Evolutionary conservation across 306 rosid genomes (phyloP), one percentile per base, ranked within the genome.

Genomic region (Citrullus amarus): DNA sequence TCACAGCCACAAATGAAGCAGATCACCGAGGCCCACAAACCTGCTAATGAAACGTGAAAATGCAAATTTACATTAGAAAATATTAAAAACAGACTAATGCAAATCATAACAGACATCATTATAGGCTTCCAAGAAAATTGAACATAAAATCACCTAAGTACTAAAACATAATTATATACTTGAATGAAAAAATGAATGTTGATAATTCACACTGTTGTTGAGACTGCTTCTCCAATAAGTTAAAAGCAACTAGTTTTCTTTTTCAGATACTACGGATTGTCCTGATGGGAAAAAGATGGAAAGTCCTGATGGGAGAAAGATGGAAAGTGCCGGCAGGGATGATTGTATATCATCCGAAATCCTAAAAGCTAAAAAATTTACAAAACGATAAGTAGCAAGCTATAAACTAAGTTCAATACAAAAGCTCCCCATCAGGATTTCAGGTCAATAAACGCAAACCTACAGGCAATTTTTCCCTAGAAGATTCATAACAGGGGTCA

Each of bases 21-120:
- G 63, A 51, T 32, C 50, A 53, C 3, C 2, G 32, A 46, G 13
- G 17, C 63, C 25, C 30, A 74, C 78, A 74, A 73, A 51, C 78
- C 78, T 74, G 50, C 59, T 28, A 30, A 15, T 73, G 60, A 30
- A 73, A 30, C 28, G 13, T 28, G 43, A 17, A 54, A 74, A 41
- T 74, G 78, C 16, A 74, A 18, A 53, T 34, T 17, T 51, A 74
- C 48, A 10, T 74, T 74, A 74, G 78, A 74, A 51, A 72, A 72
- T 14, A 72, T 46, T 6, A 28, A 16, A 53, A 54, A 74, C 78
- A 51, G 28, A 51, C 22, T 30, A 51, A 50, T 30, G 60, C 46
- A 73, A 28, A 30, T 4, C 44, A 15, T 73, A 51, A 6, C 25
- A 73, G 32, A 73, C 39, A 13, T 30, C n/a, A 53, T 54, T 74